Evolutionary conservation across 2,329 filamentous ascomycete genomes (phyloP).

Genomic region (Aureobasidium sp.): DNA sequence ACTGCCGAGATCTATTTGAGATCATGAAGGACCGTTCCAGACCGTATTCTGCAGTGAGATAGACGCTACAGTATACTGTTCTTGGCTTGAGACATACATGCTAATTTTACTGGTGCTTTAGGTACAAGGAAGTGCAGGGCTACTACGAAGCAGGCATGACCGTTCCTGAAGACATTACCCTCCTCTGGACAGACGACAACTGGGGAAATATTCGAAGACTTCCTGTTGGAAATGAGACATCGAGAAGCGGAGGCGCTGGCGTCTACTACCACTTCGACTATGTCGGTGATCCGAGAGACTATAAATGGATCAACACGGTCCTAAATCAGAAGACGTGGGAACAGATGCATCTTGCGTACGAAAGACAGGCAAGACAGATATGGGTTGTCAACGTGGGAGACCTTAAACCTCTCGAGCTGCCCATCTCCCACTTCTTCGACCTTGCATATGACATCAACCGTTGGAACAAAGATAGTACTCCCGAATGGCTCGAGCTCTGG

Average conservation of each 20-base stretch:
- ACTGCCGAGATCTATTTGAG: too few relatives aligned
- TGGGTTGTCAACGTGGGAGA: slow-evolving; percentile 63
- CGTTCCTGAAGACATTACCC: slow-evolving; percentile 56
- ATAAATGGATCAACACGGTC: slow-evolving; percentile 56
- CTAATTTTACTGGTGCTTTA: background rate
- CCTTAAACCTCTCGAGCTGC: slow-evolving; percentile 56
- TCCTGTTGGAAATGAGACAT: slow-evolving; percentile 50
- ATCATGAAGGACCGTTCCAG: too few relatives aligned
- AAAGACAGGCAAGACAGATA: slow-evolving; percentile 49
- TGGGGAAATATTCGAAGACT: slow-evolving; percentile 57
- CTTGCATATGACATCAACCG: slow-evolving; percentile 55
- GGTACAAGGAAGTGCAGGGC: slow-evolving; percentile 63
- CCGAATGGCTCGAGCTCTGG: slow-evolving; percentile 49
- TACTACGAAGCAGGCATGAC: slow-evolving; percentile 57
- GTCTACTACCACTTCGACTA: slow-evolving; percentile 60
- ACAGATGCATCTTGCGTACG: slow-evolving; percentile 54
- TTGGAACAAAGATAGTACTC: slow-evolving; percentile 48
- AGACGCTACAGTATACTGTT: too few relatives aligned
- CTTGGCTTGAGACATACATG: background rate
- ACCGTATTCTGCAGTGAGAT: too few relatives aligned
- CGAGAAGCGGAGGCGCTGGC: slow-evolving; percentile 53
- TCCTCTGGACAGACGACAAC: slow-evolving; percentile 64
- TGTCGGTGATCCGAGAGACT: slow-evolving; percentile 45
- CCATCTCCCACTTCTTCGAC: slow-evolving; percentile 59
- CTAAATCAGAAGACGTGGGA: slow-evolving; percentile 57